phyloP scores from a whole-genome alignment of 1,284 basidiomycete genomes.

The Sporisorium graminicola region DNA sequence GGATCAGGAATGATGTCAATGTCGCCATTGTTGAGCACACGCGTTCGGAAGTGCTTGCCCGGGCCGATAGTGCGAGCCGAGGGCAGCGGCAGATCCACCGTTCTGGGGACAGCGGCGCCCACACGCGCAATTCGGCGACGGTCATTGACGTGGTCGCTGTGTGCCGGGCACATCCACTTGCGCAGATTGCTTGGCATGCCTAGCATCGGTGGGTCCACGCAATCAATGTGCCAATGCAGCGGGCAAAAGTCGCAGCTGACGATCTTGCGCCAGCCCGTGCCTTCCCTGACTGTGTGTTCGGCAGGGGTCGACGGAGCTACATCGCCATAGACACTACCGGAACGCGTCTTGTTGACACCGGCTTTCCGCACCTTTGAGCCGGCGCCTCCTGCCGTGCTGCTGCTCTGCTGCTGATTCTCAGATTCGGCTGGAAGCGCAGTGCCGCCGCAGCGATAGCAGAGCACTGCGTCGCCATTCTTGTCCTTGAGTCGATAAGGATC shows the following conservation, averaged over 20 bases:
- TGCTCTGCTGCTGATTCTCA: not conserved
- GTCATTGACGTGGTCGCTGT: constrained; percentile 80
- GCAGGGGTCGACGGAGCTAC: constrained; percentile 16
- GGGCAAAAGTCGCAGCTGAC: constrained; percentile 95
- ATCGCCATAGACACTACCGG: constrained; percentile 3
- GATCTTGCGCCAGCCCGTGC: constrained; percentile 73
- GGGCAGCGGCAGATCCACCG: constrained; percentile 49
- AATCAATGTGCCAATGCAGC: constrained; percentile 97
- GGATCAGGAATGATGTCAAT: constrained; percentile 82
- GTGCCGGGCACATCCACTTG: constrained; percentile 99
- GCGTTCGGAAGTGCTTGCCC: constrained; percentile 76
- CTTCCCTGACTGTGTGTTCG: constrained; percentile 40
- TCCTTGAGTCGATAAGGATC: constrained; percentile 90
- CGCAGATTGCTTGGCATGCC: constrained; percentile 85
- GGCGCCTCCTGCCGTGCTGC: not conserved
- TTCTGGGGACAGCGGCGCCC: constrained; percentile 37
- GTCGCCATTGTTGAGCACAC: constrained; percentile 88
- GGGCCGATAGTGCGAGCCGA: constrained; percentile 72
- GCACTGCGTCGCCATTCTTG: constrained; percentile 81
- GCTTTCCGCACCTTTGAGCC: not conserved
- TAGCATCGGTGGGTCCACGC: constrained; percentile 88
- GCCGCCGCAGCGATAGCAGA: constrained; percentile 89
- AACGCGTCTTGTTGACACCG: constrained; percentile 5
- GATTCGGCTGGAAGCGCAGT: constrained; percentile 75
- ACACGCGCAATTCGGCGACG: constrained; percentile 54